A percentile compares a stretch with the other conserved stretches of the same genome.
These are phyloP conservation scores for Paraconiothyrium sp. DNA, from an alignment of 2,329 filamentous ascomycete genomes.

Conservation along the genomic window DNA sequence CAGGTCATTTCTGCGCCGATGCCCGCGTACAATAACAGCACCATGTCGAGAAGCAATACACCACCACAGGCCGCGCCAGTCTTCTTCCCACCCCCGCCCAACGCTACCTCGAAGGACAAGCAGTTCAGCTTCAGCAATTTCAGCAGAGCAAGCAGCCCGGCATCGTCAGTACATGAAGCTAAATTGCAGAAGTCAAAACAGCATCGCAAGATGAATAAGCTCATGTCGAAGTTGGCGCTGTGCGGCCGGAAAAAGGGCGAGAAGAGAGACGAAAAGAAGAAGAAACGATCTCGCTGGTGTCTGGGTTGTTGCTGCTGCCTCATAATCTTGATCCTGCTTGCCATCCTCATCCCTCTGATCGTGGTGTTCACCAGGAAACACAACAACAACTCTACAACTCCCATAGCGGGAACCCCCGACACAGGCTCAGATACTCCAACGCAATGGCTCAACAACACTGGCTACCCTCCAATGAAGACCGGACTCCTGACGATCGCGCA, in stretches of 20 bases:
- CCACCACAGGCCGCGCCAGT: conserved; percentile 27
- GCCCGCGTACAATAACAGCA: conserved; percentile 18
- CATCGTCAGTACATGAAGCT: conserved; percentile 30
- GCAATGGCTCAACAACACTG: conserved; percentile 84
- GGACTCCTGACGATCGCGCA: conserved; percentile 82
- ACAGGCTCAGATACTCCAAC: conserved; percentile 37
- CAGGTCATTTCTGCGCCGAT: conserved; percentile 19
- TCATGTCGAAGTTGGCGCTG: conserved; percentile 36
- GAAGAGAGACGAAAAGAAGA: conserved; percentile 41
- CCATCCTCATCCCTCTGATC: conserved; percentile 52
- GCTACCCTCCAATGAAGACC: conserved; percentile 86
- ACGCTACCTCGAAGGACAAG: conserved; percentile 33
- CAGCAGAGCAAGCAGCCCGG: conserved; percentile 34
- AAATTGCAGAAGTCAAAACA: conserved; percentile 40
- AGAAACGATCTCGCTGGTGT: conserved; percentile 43
- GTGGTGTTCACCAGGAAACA: conserved; percentile 48
- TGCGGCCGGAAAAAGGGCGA: conserved; percentile 30
- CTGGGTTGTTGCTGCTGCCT: conserved; percentile 50
- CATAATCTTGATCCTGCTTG: conserved; percentile 44
- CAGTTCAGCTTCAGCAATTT: conserved; percentile 38
- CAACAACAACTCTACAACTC: conserved; percentile 41
- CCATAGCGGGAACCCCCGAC: conserved; percentile 33
- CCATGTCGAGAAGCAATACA: conserved; percentile 24
- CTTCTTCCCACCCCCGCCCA: conserved; percentile 47
- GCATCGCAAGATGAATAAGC: conserved; percentile 42